Conservation (phyloP, 352 stramenopile species). For the Pythium rishiriense region DNA sequence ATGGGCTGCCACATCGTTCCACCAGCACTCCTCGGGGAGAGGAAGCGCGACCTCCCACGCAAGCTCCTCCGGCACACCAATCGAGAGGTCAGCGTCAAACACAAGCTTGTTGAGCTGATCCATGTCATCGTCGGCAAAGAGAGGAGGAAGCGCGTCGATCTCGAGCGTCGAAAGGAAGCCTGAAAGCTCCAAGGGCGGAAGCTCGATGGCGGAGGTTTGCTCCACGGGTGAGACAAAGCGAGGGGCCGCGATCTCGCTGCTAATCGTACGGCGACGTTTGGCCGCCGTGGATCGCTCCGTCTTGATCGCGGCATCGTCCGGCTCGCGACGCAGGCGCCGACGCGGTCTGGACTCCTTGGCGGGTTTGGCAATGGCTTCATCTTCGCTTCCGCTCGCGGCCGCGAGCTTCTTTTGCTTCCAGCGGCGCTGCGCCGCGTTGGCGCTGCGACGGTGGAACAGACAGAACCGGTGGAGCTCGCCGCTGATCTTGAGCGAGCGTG, state of each 20-base stretch:
- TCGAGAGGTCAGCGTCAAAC: neutral
- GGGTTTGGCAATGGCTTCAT: neutral
- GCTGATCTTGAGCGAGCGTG: neutral
- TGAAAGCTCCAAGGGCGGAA: neutral
- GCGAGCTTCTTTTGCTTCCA: neutral
- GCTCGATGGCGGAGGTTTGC: neutral
- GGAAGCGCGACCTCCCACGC: neutral
- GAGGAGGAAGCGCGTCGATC: neutral
- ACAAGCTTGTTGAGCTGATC: neutral
- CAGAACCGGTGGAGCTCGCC: neutral
- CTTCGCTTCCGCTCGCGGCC: no score
- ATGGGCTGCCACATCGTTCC: no score
- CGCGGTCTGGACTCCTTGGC: neutral
- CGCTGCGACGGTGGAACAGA: neutral
- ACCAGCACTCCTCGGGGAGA: neutral
- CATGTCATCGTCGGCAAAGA: neutral
- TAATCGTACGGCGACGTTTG: neutral
- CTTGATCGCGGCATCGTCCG: neutral
- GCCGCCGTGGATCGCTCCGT: neutral
- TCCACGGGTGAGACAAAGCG: neutral
- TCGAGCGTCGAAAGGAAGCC: neutral
- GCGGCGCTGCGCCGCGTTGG: neutral
- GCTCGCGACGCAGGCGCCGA: no score
- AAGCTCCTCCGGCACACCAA: neutral
- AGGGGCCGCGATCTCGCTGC: neutral